Conservation (phyloP, 169 alveolate genomes). For the Babesia bovis region DNA sequence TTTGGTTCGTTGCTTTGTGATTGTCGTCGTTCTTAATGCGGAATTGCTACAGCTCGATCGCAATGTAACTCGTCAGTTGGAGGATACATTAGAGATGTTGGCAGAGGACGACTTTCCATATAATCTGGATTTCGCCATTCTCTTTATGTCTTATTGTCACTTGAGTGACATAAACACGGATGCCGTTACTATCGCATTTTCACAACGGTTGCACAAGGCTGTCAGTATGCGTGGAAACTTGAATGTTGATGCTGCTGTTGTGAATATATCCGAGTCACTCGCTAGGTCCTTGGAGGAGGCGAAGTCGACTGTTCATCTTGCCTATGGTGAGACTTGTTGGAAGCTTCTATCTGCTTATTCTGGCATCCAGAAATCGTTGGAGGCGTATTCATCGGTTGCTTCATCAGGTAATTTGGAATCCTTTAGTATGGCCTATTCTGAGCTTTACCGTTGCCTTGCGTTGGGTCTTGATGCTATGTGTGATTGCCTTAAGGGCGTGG, state of each 20-base stretch:
- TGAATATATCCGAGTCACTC: slow-evolving; percentile 17
- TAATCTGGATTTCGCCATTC: slow-evolving; percentile 38
- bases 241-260: slow-evolving; percentile 3
- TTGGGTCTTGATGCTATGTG: slow-evolving; percentile 45
- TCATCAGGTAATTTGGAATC: slow-evolving; percentile 13
- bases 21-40: slow-evolving; percentile 42
- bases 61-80: slow-evolving; percentile 47
- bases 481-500: slow-evolving; percentile 34
- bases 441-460: slow-evolving; percentile 15
- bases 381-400: slow-evolving; percentile 9
- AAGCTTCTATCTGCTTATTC: slow-evolving; percentile 31
- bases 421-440: slow-evolving; percentile 41
- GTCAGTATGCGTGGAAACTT: slow-evolving; percentile 4
- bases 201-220: slow-evolving; percentile 44
- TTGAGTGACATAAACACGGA: slow-evolving; percentile 51
- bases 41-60: slow-evolving; percentile 29
- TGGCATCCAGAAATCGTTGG: slow-evolving; percentile 22
- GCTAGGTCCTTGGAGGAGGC: slow-evolving; percentile 39
- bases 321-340: slow-evolving; percentile 38
- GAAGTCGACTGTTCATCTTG: slow-evolving; percentile 39
- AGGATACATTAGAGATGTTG: slow-evolving; percentile 40
- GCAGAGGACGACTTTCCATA: slow-evolving; percentile 60
- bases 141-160: slow-evolving; percentile 52
- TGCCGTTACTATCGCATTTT: slow-evolving; percentile 21
- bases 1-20: slow-evolving; percentile 39